Conservation (phyloP, 2,329 filamentous ascomycete genomes). For the Aspergillus carbonarius region DNA sequence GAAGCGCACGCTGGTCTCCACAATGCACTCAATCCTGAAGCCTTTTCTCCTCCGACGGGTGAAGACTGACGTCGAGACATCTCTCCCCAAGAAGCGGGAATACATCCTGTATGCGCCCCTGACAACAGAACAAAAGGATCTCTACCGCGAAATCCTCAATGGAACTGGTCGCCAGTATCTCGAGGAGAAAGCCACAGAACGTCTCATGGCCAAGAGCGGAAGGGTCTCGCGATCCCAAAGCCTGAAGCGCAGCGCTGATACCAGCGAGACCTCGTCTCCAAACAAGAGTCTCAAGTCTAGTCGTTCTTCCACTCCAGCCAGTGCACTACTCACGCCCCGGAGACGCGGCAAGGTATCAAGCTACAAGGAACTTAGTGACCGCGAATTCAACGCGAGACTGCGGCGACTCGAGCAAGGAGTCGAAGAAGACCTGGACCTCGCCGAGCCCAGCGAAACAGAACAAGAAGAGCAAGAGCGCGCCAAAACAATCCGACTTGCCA, state of each 20-base stretch:
- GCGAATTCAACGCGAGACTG: conserved; percentile 74
- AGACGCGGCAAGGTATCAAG: conserved; percentile 55
- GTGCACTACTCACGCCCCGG: conserved; percentile 43
- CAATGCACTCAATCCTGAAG: conserved; percentile 89
- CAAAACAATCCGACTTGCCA: conserved; percentile 72
- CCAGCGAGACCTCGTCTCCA: conserved; percentile 46
- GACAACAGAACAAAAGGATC: conserved; percentile 83
- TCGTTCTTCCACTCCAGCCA: conserved; percentile 69
- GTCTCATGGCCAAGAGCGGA: conserved; percentile 43
- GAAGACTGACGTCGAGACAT: conserved; percentile 88
- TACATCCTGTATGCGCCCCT: conserved; percentile 94
- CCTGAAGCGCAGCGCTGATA: conserved; percentile 59
- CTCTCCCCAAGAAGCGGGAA: conserved; percentile 93
- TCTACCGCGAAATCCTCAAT: conserved; percentile 85
- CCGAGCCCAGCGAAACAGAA: conserved; percentile 46
- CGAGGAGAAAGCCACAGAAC: conserved; percentile 52
- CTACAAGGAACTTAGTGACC: conserved; percentile 73
- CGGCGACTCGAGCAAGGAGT: conserved; percentile 51
- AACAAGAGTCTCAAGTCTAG: conserved; percentile 76
- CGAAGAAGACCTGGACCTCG: conserved; percentile 56
- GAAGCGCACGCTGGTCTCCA: conserved; percentile 75
- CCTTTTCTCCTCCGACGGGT: conserved; percentile 83
- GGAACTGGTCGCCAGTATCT: conserved; percentile 60
- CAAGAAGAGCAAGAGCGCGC: conserved; percentile 64
- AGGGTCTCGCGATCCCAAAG: conserved; percentile 43